Evolutionary conservation across 108 stramenopile genomes (phyloP), one percentile per base, ranked within the genome.

Genomic region (Bacterosira constricta): DNA sequence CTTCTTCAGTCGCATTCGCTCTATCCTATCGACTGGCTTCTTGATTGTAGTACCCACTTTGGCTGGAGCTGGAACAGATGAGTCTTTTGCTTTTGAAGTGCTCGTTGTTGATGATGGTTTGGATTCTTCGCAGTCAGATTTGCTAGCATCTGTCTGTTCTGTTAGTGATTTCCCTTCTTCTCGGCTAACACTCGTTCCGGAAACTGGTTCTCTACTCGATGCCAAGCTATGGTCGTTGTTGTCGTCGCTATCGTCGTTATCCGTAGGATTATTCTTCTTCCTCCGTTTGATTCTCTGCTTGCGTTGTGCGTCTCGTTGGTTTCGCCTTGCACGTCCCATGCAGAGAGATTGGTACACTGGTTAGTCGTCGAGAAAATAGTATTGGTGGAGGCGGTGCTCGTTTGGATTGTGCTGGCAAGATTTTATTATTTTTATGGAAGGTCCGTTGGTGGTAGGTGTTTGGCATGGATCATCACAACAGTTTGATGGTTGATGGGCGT

Each of bases 311-410:
- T 71, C 69, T 31, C 75, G 59, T 17, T 64, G 70, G 37, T 71
- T 70, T 50, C 75, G 34, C 47, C 73, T 34, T 1, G 69, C 69
- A 34, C 75, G 69, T 52, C 75, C 75, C 70, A 76, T 71, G 52
- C 38, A 62, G 60, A 7, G n/a, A n/a, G n/a, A n/a, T n/a, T n/a
- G n/a, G n/a, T n/a, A n/a, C n/a, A n/a, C n/a, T n/a, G n/a, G n/a
- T n/a, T n/a, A n/a, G n/a, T n/a, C n/a, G n/a, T n/a, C n/a, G n/a
- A n/a, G n/a, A n/a, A n/a, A n/a, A n/a, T n/a, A n/a, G n/a, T n/a
- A n/a, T n/a, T n/a, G n/a, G n/a, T n/a, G n/a, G n/a, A n/a, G n/a
- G n/a, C n/a, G n/a, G n/a, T n/a, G n/a, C n/a, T n/a, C n/a, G n/a
- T n/a, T n/a, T n/a, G n/a, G n/a, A n/a, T n/a, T n/a, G n/a, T n/a